Evolutionary conservation across 2,329 filamentous ascomycete species (phyloP), one percentile per base, ranked within the genome.

Genomic region (Escovopsis sp.): DNA sequence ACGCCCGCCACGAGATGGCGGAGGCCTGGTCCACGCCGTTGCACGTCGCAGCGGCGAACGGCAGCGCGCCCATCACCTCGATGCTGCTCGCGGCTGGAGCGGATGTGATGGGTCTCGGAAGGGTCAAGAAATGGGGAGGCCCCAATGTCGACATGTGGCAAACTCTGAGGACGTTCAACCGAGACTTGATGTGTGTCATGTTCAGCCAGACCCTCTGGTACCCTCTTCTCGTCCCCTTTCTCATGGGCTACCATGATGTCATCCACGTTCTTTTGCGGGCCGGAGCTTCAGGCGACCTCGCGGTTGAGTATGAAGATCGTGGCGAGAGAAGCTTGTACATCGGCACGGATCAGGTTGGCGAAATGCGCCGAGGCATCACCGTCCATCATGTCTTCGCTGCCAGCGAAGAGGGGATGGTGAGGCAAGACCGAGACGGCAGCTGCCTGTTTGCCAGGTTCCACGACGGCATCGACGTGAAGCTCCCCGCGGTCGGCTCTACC

Each of bases 371-470:
- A 12, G 15, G 5, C 25, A 40, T 45, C 15, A 43, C 32, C 29
- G 8, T 46, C 34, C 39, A 43, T n/a, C 44, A 46, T 10, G 14
- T 46, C 11, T 14, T 46, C 11, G 42, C 44, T 12, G 37, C 43
- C 7, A 14, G 29, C 4, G 35, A 12, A 20, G 3, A 37, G 5
- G 27, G 7, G 3, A 31, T 30, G 27, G 7, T 11, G 4, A 29
- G 13, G 15, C 25, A 1, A 5, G 6, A 43, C 3, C 6, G 14
- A n/a, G 14, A 10, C 14, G 30, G 13, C 10, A 14, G 8, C 29
- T 27, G 24, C 14, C 38, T 39, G 13, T 44, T 41, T n/a, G 13
- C 13, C 2, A 25, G 11, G 11, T 37, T 27, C 3, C 9, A n/a
- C 6, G 24, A 20, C 16, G 10, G 31, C 12, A n/a, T 35, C n/a